These are phyloP conservation scores for Cetradonia linearis DNA, from an alignment of 495 filamentous ascomycete genomes.

Conservation along the genomic window DNA sequence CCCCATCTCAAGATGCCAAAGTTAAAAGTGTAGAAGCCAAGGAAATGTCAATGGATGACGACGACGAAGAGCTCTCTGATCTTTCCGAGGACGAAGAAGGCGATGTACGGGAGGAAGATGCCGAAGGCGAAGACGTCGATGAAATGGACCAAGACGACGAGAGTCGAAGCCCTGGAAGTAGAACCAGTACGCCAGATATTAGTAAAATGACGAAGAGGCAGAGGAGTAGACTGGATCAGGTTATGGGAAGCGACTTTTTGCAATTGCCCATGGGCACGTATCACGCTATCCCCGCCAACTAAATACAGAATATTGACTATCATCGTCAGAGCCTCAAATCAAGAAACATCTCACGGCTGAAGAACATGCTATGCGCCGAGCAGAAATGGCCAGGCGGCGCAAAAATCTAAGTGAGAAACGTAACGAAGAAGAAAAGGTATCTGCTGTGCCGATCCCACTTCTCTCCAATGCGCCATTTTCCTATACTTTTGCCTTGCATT, in stretches of 20 bases:
- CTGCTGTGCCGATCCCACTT: neutral
- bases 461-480: neutral
- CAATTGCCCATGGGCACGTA: slow-evolving; percentile 72
- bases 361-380: slow-evolving; percentile 86
- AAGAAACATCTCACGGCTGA: slow-evolving; percentile 90
- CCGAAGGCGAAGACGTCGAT: slow-evolving; percentile 35
- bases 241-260: slow-evolving; percentile 58
- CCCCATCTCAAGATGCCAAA: slow-evolving; percentile 30
- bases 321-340: slow-evolving; percentile 65
- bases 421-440: slow-evolving; percentile 95
- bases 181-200: slow-evolving; percentile 63
- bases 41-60: slow-evolving; percentile 48
- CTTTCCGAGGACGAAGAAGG: slow-evolving; percentile 42
- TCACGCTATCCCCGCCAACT: neutral
- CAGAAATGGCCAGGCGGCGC: slow-evolving; percentile 89
- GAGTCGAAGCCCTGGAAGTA: slow-evolving; percentile 43
- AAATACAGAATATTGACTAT: slow-evolving; percentile 20
- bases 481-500: neutral
- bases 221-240: slow-evolving; percentile 60
- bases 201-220: slow-evolving; percentile 86
- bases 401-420: slow-evolving; percentile 98
- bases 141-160: slow-evolving; percentile 61
- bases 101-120: slow-evolving; percentile 46
- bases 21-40: slow-evolving; percentile 49
- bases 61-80: slow-evolving; percentile 41